Evolutionary conservation across 2,329 filamentous ascomycete species (phyloP), one percentile per base, ranked within the genome.

Genomic region (Microdochium bolleyi): DNA sequence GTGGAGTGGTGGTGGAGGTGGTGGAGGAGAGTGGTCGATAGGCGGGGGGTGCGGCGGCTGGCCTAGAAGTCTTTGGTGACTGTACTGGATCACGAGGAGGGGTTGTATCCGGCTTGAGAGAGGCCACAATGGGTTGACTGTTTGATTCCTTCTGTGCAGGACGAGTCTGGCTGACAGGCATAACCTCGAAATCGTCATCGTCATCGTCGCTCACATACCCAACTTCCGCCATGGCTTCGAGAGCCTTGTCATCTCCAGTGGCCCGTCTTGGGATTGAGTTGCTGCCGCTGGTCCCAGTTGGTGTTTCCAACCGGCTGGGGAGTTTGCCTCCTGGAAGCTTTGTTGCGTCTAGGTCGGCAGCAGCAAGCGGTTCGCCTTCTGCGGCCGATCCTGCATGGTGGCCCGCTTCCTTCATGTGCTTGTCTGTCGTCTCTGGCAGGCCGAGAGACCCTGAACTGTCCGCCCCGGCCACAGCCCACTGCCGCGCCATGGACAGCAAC

Each of bases 151-250:
- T 10, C 14, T 46, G 41, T 11, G 27, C 11, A 11, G 27, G 11
- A 5, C 41, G 41, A 21, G 9, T 11, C 37, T 54, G 27, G 2
- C 65, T 60, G 25, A 70, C 60, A 2, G 62, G 55, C 32, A 73
- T 65, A 10, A 63, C 62, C 53, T 76, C 71, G 49, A 75, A 73
- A 1, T 69, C 68, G 46, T 72, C 69, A 14, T 70, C 67, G 30
- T 60, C 60, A 24, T 67, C 64, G 0, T 21, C 41, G 13, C 19
- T 22, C 16, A 21, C 19, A 19, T 46, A 24, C 13, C 10, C 14
- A 11, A 54, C 46, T 24, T 60, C 58, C 11, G 54, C 21, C 1
- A 52, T 48, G 7, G 54, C 19, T 16, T 50, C 19, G 34, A 22
- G 22, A n/a, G 24, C 9, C 4, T 21, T 13, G 24, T 50, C 14